These are phyloP conservation scores for Candida railenensis DNA, from an alignment of 805 yeast species.

Conservation along the genomic window DNA sequence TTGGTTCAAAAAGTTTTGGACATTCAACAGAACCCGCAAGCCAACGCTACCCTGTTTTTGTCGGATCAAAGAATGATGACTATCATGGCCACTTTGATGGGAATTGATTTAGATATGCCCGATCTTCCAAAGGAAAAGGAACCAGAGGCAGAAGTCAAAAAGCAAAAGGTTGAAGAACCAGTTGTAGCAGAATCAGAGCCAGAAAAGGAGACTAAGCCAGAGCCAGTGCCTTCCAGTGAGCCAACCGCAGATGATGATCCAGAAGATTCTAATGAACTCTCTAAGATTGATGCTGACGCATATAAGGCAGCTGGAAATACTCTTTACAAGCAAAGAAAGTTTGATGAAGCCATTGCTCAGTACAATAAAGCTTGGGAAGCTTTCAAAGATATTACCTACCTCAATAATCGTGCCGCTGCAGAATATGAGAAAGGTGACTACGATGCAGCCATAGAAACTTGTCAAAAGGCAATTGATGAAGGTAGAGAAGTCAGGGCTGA, in stretches of 20 bases:
- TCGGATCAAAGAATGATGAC: slow-evolving; percentile 87
- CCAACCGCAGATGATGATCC: slow-evolving; percentile 10
- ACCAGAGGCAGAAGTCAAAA: slow-evolving; percentile 6
- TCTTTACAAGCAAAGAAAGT: slow-evolving; percentile 80
- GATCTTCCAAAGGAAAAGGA: slow-evolving; percentile 15
- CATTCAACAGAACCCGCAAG: slow-evolving; percentile 71
- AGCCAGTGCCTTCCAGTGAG: slow-evolving; percentile 15
- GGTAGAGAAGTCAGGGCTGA: slow-evolving; percentile 91
- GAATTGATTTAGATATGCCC: slow-evolving; percentile 64
- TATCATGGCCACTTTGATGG: slow-evolving; percentile 80
- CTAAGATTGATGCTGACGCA: slow-evolving; percentile 57
- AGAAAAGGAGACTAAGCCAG: slow-evolving; percentile 17
- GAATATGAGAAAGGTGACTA: slow-evolving; percentile 94
- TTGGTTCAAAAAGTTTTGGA: slow-evolving; percentile 67
- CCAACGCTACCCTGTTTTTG: slow-evolving; percentile 66
- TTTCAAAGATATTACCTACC: slow-evolving; percentile 81
- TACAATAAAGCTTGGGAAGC: slow-evolving; percentile 86
- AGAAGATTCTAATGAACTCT: slow-evolving; percentile 38
- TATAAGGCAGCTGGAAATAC: slow-evolving; percentile 84
- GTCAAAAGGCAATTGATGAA: slow-evolving; percentile 79
- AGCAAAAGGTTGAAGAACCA: slow-evolving; percentile 4
- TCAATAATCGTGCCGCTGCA: slow-evolving; percentile 97
- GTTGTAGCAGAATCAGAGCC: slow-evolving; percentile 8
- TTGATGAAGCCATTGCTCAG: slow-evolving; percentile 87
- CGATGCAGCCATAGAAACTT: slow-evolving; percentile 79